Evolutionary conservation across 441 rosid genomes (phyloP).

Genomic region (Populus hybrid): DNA sequence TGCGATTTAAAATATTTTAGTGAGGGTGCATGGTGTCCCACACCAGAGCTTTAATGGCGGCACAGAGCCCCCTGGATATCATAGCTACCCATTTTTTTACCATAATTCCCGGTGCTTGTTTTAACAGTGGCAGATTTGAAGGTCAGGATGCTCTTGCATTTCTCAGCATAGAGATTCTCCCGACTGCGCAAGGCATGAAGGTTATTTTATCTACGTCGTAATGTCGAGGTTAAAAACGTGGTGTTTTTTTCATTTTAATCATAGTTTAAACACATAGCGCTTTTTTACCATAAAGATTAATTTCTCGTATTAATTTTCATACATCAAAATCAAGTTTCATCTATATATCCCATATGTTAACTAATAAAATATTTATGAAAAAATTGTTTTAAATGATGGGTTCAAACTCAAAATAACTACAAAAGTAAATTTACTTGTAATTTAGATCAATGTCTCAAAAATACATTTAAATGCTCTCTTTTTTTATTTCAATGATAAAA

Average conservation of each 20-base stretch:
- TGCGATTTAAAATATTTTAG: not conserved
- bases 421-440: not conserved
- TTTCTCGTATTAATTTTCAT: too few species aligned
- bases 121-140: not conserved
- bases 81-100: not conserved
- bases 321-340: not conserved
- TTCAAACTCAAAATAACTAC: not conserved
- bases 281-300: not conserved
- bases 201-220: too few species aligned
- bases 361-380: not conserved
- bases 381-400: not conserved
- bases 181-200: not conserved
- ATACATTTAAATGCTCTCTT: not conserved
- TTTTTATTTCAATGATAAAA: not conserved
- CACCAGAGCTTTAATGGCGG: slow-evolving; percentile 16
- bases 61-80: not conserved
- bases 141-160: not conserved
- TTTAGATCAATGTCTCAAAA: not conserved
- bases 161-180: not conserved
- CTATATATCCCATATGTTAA: not conserved
- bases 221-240: too few species aligned
- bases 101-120: not conserved
- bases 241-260: too few species aligned
- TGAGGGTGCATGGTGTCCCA: slow-evolving; percentile 17
- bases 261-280: too few species aligned